These are phyloP conservation scores for Erigeron canadensis DNA, from an alignment of 129 eudicot species.

Conservation along the genomic window DNA sequence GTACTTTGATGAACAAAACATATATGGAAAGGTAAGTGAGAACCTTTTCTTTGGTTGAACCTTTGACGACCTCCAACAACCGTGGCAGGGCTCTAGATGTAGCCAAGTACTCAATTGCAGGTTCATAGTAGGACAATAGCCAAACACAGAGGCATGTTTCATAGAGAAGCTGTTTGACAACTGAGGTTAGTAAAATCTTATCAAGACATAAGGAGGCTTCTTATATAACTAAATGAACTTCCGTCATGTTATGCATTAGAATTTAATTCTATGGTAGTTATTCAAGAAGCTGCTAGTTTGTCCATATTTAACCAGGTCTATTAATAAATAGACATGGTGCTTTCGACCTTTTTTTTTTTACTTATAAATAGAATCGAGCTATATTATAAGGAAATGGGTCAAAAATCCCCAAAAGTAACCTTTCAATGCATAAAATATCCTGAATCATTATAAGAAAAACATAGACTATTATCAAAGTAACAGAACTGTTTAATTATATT, in stretches of 20 bases:
- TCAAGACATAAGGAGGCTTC: conserved; percentile 3
- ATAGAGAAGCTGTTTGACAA: conserved; percentile 70
- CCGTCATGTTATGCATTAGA: not conserved
- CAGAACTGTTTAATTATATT: not conserved
- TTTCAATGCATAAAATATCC: not conserved
- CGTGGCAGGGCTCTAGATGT: conserved; percentile 83
- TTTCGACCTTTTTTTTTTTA: not conserved
- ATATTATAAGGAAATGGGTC: not conserved
- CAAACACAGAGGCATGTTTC: conserved; percentile 96
- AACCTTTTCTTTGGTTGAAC: conserved; percentile 90
- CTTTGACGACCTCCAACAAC: conserved; percentile 80
- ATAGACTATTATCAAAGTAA: not conserved
- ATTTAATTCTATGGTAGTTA: conserved; percentile 8
- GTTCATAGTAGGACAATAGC: conserved; percentile 96
- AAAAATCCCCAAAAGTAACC: not conserved
- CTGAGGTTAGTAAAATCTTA: conserved; percentile 6
- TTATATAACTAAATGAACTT: not conserved
- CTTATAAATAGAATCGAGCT: not conserved
- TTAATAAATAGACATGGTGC: not conserved
- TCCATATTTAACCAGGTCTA: not conserved
- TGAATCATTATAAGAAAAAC: not conserved
- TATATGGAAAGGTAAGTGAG: conserved; percentile 11
- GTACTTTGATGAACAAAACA: conserved; percentile 6
- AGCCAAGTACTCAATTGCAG: conserved; percentile 91
- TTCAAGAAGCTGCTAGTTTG: conserved; percentile 21